These are phyloP conservation scores for Cornus kousa DNA, from an alignment of 148 eudicot genomes.

Conservation along the genomic window DNA sequence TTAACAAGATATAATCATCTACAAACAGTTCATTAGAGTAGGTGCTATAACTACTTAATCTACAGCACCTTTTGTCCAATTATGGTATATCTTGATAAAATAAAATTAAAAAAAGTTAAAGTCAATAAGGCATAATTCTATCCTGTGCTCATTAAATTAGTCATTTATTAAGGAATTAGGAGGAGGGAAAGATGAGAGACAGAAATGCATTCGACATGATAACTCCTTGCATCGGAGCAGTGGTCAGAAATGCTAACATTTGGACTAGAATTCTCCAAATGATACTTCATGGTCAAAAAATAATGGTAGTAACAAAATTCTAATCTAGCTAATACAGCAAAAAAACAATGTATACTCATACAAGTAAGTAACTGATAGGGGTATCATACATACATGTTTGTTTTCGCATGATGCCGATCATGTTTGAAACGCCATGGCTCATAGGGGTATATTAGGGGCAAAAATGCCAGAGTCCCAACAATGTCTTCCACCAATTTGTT, in stretches of 20 bases:
- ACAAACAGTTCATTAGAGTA: too few relatives aligned
- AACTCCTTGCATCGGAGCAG: background rate
- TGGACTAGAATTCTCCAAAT: background rate
- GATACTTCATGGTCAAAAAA: background rate
- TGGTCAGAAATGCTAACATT: background rate
- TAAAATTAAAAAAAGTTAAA: too few relatives aligned
- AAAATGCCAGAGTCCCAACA: slow-evolving; percentile 83
- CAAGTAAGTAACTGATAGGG: background rate
- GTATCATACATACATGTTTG: slow-evolving; percentile 68
- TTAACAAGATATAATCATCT: too few relatives aligned
- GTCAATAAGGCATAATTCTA: too few relatives aligned
- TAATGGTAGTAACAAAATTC: background rate
- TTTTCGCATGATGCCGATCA: slow-evolving; percentile 92
- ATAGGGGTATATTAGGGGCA: slow-evolving; percentile 93
- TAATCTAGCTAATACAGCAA: background rate
- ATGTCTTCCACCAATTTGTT: slow-evolving; percentile 93
- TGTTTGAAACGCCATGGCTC: slow-evolving; percentile 99
- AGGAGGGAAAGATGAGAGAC: background rate
- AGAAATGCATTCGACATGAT: background rate
- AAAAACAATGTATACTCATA: background rate
- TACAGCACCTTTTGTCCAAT: too few relatives aligned
- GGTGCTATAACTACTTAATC: too few relatives aligned
- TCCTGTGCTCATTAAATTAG: background rate
- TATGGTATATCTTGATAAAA: too few relatives aligned
- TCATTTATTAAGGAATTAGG: background rate